A percentile compares a stretch with the other conserved stretches of the same genome.
These are phyloP conservation scores for Tolypocladium sp. DNA, from an alignment of 2,329 filamentous ascomycete genomes.

Conservation along the genomic window DNA sequence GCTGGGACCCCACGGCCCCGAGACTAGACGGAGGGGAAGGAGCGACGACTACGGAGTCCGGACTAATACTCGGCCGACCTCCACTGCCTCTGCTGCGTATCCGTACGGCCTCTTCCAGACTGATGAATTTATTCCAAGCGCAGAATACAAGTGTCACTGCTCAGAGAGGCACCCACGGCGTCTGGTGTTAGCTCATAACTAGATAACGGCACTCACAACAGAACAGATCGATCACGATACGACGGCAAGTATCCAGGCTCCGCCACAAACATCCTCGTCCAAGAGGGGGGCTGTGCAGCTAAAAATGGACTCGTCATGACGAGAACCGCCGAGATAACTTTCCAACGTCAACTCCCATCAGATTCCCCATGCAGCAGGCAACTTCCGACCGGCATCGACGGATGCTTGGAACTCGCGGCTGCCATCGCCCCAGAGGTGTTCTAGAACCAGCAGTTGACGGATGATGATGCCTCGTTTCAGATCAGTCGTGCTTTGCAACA, in stretches of 20 bases:
- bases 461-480: too few relatives aligned
- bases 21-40: too few relatives aligned
- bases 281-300: too few relatives aligned
- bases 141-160: background rate
- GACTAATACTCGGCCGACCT: background rate
- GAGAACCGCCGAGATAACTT: background rate
- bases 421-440: background rate
- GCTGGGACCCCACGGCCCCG: background rate
- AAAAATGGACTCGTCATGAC: too few relatives aligned
- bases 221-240: too few relatives aligned
- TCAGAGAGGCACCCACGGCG: background rate
- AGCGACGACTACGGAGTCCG: too few relatives aligned
- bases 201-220: too few relatives aligned
- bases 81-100: background rate
- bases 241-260: too few relatives aligned
- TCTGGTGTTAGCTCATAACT: background rate
- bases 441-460: background rate
- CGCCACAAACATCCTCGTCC: too few relatives aligned
- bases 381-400: background rate
- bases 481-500: too few relatives aligned
- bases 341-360: background rate
- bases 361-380: background rate
- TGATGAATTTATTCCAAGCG: background rate
- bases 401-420: background rate
- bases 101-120: background rate